Evolutionary conservation across 345 rosid genomes (phyloP).

Genomic region (Ricinus communis): DNA sequence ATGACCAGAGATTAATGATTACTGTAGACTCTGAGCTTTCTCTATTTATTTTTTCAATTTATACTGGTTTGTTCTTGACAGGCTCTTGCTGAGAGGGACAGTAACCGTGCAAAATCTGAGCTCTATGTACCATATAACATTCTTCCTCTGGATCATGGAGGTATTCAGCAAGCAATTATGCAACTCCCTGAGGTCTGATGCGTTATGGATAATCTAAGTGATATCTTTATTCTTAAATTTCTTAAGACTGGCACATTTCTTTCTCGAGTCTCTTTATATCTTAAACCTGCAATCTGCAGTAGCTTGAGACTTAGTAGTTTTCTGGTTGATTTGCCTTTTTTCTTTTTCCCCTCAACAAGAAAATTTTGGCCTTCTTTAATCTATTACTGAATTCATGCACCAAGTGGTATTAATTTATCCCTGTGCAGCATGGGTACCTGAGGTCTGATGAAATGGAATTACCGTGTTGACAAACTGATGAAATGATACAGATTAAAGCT

Average conservation of each 20-base stretch:
- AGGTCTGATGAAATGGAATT: constrained; percentile 2
- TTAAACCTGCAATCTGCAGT: neutral
- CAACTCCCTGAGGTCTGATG: constrained; percentile 73
- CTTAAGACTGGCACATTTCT: constrained; percentile 1
- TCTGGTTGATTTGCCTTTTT: neutral
- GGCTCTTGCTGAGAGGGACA: constrained; percentile 68
- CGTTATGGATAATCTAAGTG: constrained; percentile 17
- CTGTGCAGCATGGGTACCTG: constrained; percentile 10
- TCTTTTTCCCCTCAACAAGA: neutral
- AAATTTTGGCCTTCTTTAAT: constrained; percentile 1
- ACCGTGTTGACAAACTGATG: constrained; percentile 25
- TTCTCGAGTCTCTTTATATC: neutral
- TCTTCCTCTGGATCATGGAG: constrained; percentile 87
- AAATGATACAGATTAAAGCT: constrained; percentile 69
- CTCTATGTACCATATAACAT: constrained; percentile 81
- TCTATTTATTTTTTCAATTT: neutral
- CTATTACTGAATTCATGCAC: neutral
- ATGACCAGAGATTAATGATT: neutral
- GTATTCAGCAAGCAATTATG: constrained; percentile 80
- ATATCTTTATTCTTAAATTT: constrained; percentile 17
- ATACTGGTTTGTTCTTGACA: constrained; percentile 29
- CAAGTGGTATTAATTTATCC: constrained; percentile 9
- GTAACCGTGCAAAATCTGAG: constrained; percentile 50
- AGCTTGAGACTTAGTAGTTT: constrained; percentile 10
- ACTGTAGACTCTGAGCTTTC: neutral